Conservation (phyloP, 495 filamentous ascomycete genomes). For the Lophiotrema nucula region DNA sequence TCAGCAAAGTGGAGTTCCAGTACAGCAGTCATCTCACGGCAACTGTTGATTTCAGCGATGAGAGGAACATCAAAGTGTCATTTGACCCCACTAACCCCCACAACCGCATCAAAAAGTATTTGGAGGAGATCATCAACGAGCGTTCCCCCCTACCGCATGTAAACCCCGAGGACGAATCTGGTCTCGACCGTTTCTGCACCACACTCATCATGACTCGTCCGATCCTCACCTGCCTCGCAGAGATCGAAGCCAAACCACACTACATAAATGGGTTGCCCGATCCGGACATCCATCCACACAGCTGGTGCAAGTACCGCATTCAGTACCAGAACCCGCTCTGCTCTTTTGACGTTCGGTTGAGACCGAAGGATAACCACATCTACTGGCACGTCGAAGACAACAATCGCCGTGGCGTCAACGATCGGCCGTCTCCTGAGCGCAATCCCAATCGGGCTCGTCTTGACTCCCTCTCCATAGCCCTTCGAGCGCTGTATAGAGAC, state of each 20-base stretch:
- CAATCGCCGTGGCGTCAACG: background rate
- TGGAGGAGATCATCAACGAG: conserved; percentile 63
- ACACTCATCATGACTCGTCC: conserved; percentile 64
- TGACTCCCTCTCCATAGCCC: conserved; percentile 20
- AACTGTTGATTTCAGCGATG: conserved; percentile 40
- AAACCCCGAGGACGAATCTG: conserved; percentile 32
- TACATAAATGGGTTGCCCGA: background rate
- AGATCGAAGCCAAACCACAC: conserved; percentile 42
- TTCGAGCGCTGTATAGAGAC: conserved; percentile 30
- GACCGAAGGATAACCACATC: conserved; percentile 20
- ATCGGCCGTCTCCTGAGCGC: conserved; percentile 12
- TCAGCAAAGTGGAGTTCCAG: conserved; percentile 60
- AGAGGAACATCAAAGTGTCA: conserved; percentile 42
- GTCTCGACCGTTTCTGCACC: conserved; percentile 55
- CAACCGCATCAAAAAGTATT: conserved; percentile 62
- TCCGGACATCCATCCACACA: conserved; percentile 25
- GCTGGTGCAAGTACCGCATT: conserved; percentile 33
- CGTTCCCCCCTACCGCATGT: conserved; percentile 11
- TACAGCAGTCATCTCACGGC: conserved; percentile 48
- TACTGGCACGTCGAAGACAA: conserved; percentile 36
- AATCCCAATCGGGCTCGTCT: background rate
- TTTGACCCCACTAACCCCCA: conserved; percentile 73
- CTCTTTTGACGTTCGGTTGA: conserved; percentile 30
- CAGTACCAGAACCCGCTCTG: conserved; percentile 35
- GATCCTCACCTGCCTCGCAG: conserved; percentile 62